Percentiles rank a stretch among this genome's conserved stretches.
Evolutionary conservation across 768 basidiomycete genomes (phyloP).

Genomic region (Termitomyces sp.): DNA sequence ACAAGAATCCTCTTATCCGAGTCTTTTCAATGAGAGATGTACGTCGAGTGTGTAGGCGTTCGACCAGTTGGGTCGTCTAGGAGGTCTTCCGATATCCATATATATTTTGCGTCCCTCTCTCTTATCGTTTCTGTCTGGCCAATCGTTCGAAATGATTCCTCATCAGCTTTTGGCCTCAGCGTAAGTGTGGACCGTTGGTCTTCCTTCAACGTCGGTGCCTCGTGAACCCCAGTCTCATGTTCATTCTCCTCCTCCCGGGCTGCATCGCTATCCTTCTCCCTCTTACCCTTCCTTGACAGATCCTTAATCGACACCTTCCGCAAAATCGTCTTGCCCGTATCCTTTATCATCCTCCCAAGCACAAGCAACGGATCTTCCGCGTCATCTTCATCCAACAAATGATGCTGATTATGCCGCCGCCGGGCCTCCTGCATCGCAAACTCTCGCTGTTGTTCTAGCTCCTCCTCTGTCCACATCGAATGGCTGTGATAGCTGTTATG

Average conservation of each 20-base stretch:
- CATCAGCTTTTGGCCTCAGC: slow-evolving; percentile 19
- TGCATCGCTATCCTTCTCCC: slow-evolving; percentile 7
- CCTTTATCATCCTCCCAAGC: slow-evolving; percentile 51
- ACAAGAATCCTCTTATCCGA: background rate
- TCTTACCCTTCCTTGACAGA: slow-evolving; percentile 15
- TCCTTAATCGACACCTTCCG: slow-evolving; percentile 41
- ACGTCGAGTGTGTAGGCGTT: background rate
- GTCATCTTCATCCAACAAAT: slow-evolving; percentile 16
- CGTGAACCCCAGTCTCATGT: background rate
- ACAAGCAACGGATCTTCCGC: slow-evolving; percentile 44
- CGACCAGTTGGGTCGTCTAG: background rate
- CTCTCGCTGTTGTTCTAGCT: slow-evolving; percentile 30
- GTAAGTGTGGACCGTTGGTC: background rate
- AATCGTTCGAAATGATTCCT: slow-evolving; percentile 20
- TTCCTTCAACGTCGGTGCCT: background rate
- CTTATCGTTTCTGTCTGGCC: slow-evolving; percentile 25
- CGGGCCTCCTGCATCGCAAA: slow-evolving; percentile 16
- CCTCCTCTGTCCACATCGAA: slow-evolving; percentile 36
- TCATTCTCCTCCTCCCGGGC: background rate
- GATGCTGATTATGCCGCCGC: slow-evolving; percentile 12
- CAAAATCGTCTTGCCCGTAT: slow-evolving; percentile 48
- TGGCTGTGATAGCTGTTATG: slow-evolving; percentile 8
- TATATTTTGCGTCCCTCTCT: slow-evolving; percentile 20
- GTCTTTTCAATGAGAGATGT: slow-evolving; percentile 2
- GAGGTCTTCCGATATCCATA: slow-evolving; percentile 9